Conservation (phyloP, 1,284 basidiomycete genomes). For the Pseudozyma sp. region DNA sequence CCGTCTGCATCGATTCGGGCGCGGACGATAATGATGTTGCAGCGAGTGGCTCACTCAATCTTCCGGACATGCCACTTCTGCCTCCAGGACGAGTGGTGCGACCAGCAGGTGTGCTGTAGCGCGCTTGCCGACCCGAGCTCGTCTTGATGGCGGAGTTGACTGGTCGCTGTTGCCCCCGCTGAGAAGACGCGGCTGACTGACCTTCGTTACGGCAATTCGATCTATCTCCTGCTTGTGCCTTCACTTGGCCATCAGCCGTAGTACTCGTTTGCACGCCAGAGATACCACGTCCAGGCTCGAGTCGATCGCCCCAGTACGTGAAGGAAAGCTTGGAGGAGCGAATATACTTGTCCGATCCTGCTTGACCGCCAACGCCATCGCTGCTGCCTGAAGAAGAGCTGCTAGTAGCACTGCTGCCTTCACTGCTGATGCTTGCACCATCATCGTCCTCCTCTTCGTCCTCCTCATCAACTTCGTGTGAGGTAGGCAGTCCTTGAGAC, state of each 20-base stretch:
- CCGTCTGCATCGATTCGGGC: constrained; percentile 39
- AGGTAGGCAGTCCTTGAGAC: constrained; percentile 36
- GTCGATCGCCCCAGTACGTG: constrained; percentile 57
- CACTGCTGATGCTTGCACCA: constrained; percentile 28
- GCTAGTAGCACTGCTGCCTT: constrained; percentile 16
- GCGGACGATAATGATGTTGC: constrained; percentile 42
- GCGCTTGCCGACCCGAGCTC: constrained; percentile 11
- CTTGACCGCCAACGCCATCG: constrained; percentile 45
- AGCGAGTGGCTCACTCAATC: constrained; percentile 38
- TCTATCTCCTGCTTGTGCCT: not conserved
- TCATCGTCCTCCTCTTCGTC: constrained; percentile 40
- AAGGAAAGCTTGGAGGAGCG: constrained; percentile 59
- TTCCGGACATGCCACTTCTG: constrained; percentile 20
- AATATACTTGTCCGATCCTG: constrained; percentile 50
- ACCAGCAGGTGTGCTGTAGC: constrained; percentile 13
- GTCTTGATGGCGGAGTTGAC: constrained; percentile 8
- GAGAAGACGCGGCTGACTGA: not conserved
- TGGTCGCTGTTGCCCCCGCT: constrained; percentile 1
- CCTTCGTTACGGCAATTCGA: not conserved
- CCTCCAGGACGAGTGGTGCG: not conserved
- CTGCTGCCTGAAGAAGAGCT: constrained; percentile 30
- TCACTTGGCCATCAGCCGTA: not conserved
- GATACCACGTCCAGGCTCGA: constrained; percentile 44
- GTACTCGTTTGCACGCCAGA: constrained; percentile 10
- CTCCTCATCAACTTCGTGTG: constrained; percentile 52